Base-by-base conservation (phyloP, 2,329 filamentous ascomycete genomes). In the Xylariaceae sp. region DNA sequence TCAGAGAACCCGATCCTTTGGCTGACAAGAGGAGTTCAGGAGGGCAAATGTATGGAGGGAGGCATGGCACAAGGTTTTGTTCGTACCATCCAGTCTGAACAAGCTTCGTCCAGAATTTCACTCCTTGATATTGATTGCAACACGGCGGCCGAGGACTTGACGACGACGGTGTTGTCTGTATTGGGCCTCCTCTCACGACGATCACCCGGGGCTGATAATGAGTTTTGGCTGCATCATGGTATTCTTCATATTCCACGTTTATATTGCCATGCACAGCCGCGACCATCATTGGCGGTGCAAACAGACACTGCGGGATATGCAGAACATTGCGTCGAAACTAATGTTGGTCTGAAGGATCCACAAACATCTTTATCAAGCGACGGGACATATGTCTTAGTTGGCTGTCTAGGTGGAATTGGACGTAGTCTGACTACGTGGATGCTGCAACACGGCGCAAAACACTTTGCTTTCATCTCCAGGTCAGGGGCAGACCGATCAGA, bases 391-490 rank as follows among this genome's bases (percentile, higher is more conserved):
- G 55, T 70, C 14, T 58, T 71, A 0, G 62, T 70, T 5, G 68
- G 68, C 6, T 67, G 68, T 45, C 54, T 71, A 6, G 68, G 68
- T 41, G 68, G 67, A 5, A 56, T 71, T 1, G 67, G 68, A 1
- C 57, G 66, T 9, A 66, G 62, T 33, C 39, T 71, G n/a, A 61
- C 66, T 1, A 53, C 49, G 7, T 69, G 65, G 63, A 66, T 70
- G 64, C 56, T 66, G 51, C 53, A 58, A 15, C 45, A 39, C 5
- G 68, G 68, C 3, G 66, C 67, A 2, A 55, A 60, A 10, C 49
- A 56, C 14, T 66, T 71, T 42, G 46, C 55, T 6, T 69, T 70
- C 54, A 52, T 71, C 5, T 66, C 63, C 1, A 59, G 68, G 1
- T 63, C 61, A 2, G 67, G 62, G 5, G 51, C 59, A 3, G 56